phyloP scores from a whole-genome alignment of 1,284 basidiomycete genomes.

The Cutaneotrichosporon spelunceum region DNA sequence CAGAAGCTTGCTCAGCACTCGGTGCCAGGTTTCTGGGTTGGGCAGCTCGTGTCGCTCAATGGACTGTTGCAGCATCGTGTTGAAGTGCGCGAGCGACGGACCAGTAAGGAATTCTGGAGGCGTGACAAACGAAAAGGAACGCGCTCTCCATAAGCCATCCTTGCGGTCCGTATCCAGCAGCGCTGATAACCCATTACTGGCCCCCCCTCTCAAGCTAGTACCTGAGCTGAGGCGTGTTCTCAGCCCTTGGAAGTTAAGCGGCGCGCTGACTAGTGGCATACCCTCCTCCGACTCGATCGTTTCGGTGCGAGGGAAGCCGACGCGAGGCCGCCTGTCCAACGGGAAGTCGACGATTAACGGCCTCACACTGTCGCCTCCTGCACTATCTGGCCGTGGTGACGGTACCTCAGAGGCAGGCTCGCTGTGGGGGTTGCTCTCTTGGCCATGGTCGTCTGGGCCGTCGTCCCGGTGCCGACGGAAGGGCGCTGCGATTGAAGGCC shows the following conservation, averaged over 20 bases:
- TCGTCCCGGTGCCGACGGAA: constrained; percentile 73
- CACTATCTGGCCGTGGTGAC: constrained; percentile 5
- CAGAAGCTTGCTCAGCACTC: constrained; percentile 66
- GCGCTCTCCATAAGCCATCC: constrained; percentile 47
- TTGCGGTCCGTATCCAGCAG: constrained; percentile 43
- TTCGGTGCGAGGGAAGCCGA: constrained; percentile 43
- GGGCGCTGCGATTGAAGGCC: constrained; percentile 60
- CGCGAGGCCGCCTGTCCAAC: constrained; percentile 13
- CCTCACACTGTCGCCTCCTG: neutral
- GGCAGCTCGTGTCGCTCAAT: constrained; percentile 66
- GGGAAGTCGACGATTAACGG: constrained; percentile 21
- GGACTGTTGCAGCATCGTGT: constrained; percentile 76
- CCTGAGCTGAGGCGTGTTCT: constrained; percentile 40
- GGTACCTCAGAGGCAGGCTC: constrained; percentile 11
- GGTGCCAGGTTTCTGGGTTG: constrained; percentile 78
- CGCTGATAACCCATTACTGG: constrained; percentile 37
- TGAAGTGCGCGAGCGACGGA: constrained; percentile 79
- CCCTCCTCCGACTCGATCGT: constrained; percentile 34
- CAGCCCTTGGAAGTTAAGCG: constrained; percentile 31
- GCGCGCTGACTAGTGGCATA: constrained; percentile 10
- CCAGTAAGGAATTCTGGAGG: constrained; percentile 64
- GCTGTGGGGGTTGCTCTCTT: constrained; percentile 9
- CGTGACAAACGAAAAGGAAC: constrained; percentile 41
- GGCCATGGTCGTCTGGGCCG: constrained; percentile 27
- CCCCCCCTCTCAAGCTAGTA: constrained; percentile 38